phyloP scores from a whole-genome alignment of 495 filamentous ascomycete species.

The Daldinia bambusicola region DNA sequence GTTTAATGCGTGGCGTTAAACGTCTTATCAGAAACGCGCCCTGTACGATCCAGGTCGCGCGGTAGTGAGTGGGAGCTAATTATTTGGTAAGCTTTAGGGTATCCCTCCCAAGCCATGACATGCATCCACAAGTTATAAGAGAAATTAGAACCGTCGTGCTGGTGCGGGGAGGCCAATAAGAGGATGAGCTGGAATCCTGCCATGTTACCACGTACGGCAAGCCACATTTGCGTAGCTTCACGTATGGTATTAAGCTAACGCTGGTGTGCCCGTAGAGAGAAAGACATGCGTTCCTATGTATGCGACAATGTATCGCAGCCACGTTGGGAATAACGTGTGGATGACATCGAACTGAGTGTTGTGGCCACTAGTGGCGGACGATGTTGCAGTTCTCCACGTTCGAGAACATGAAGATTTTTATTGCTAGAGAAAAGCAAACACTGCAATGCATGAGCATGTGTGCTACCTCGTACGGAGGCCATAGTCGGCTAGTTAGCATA shows the following conservation, averaged over 20 bases:
- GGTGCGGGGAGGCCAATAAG: slow-evolving; percentile 43
- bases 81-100: slow-evolving; percentile 3
- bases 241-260: not conserved
- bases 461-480: slow-evolving; percentile 5
- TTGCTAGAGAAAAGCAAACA: slow-evolving; percentile 29
- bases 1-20: slow-evolving; percentile 28
- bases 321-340: slow-evolving; percentile 37
- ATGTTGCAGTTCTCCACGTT: slow-evolving; percentile 31
- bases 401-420: slow-evolving; percentile 32
- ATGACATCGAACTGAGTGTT: slow-evolving; percentile 34
- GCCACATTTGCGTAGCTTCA: slow-evolving; percentile 34
- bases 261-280: slow-evolving; percentile 29
- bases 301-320: slow-evolving; percentile 33
- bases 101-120: slow-evolving; percentile 18
- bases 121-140: slow-evolving; percentile 28
- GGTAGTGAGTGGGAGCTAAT: slow-evolving; percentile 1
- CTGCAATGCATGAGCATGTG: slow-evolving; percentile 3
- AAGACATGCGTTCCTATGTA: slow-evolving; percentile 22
- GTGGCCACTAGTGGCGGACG: slow-evolving; percentile 31
- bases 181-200: slow-evolving; percentile 13
- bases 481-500: slow-evolving; percentile 15
- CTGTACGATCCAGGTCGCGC: slow-evolving; percentile 16
- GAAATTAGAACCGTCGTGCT: slow-evolving; percentile 39
- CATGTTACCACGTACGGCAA: slow-evolving; percentile 28
- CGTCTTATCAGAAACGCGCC: slow-evolving; percentile 28